phyloP scores from a whole-genome alignment of 139 green algal genomes.

The Micractinium conductrix region DNA sequence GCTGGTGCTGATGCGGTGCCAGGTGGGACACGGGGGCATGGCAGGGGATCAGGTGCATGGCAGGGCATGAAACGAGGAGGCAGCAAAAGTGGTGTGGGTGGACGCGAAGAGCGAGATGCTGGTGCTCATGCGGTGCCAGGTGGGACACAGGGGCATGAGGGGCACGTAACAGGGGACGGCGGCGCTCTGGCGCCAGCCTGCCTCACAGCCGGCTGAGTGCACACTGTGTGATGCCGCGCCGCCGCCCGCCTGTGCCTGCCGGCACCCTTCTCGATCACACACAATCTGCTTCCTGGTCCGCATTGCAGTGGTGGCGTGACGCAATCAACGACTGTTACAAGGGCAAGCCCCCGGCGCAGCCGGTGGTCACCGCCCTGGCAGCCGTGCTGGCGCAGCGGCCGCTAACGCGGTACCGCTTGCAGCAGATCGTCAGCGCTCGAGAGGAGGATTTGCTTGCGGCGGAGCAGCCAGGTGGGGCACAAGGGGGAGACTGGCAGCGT shows the following conservation, averaged over 20 bases:
- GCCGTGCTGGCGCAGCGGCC: slow-evolving; percentile 34
- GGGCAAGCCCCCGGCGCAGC: slow-evolving; percentile 51
- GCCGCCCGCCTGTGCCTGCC: no score
- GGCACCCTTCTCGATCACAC: no score
- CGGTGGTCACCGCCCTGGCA: slow-evolving; percentile 62
- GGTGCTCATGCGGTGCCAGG: neutral
- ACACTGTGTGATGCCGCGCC: no score
- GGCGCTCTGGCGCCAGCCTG: no score
- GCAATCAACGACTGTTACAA: slow-evolving; percentile 67
- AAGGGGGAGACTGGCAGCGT: no score
- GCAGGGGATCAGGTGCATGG: no score
- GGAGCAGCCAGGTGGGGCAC: slow-evolving; percentile 60
- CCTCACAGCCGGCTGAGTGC: no score
- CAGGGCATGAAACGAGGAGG: no score
- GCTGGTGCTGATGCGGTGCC: slow-evolving; percentile 64
- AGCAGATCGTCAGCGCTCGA: slow-evolving; percentile 68
- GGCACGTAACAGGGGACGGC: no score
- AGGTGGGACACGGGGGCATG: neutral
- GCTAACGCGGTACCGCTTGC: slow-evolving; percentile 72
- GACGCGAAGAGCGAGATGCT: no score
- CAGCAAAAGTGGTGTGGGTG: neutral
- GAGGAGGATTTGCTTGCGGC: slow-evolving; percentile 67
- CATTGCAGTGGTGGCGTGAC: slow-evolving; percentile 84
- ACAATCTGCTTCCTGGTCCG: no score
- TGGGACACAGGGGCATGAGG: no score